A percentile compares a stretch with the other conserved stretches of the same genome.
Evolutionary conservation across 1,284 basidiomycete genomes (phyloP).

Genomic region (Leccinum griseonigrum): DNA sequence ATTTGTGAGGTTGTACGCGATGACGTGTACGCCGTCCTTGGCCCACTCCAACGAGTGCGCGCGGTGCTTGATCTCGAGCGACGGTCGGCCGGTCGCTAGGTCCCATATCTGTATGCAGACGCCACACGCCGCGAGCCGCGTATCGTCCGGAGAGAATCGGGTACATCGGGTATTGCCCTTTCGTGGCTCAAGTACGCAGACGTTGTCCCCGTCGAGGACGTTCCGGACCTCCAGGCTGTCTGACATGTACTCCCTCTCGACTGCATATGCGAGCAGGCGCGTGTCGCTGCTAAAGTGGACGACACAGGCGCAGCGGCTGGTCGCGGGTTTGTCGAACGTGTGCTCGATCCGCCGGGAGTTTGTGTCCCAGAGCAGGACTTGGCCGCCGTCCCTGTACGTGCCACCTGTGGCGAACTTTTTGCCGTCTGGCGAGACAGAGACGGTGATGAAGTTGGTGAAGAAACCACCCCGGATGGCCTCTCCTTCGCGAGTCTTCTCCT

Average conservation of each 20-base stretch:
- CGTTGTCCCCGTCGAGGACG: conserved; percentile 11
- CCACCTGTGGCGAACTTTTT: conserved; percentile 27
- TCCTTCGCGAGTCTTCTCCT: conserved; percentile 20
- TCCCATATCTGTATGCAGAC: conserved; percentile 27
- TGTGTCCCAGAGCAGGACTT: conserved; percentile 25
- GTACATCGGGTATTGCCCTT: conserved; percentile 28
- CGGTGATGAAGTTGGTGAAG: conserved; percentile 29
- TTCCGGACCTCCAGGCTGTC: conserved; percentile 22
- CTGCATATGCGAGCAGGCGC: conserved; percentile 20
- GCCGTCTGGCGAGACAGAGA: conserved; percentile 24
- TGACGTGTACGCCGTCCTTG: conserved; percentile 21
- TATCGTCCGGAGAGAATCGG: conserved; percentile 27
- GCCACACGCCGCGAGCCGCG: conserved; percentile 24
- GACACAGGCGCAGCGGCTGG: conserved; percentile 24
- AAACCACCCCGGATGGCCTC: conserved; percentile 23
- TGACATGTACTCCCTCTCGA: conserved; percentile 29
- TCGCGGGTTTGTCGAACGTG: conserved; percentile 24
- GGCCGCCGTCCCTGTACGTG: conserved; percentile 26
- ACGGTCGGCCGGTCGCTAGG: conserved; percentile 13
- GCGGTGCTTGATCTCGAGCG: conserved; percentile 28
- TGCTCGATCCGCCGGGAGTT: conserved; percentile 22
- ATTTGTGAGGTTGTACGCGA: conserved; percentile 23
- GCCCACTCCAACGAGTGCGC: conserved; percentile 26
- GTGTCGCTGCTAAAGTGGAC: conserved; percentile 24
- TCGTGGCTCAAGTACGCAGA: conserved; percentile 23